Evolutionary conservation across 208 protist species (phyloP).

Genomic region (Angomonas ambiguus): DNA sequence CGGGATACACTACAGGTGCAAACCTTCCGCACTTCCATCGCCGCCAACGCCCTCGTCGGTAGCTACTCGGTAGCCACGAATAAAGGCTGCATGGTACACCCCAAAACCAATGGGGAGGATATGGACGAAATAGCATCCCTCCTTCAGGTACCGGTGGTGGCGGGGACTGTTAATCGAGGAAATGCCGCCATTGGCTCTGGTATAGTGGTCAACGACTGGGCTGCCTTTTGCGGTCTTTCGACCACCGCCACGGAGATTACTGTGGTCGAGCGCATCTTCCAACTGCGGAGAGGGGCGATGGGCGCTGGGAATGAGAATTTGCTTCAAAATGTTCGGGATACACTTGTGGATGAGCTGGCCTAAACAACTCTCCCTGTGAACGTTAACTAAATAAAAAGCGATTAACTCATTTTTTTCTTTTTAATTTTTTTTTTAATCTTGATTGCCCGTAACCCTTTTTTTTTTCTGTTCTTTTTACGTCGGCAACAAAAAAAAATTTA

Average conservation of each 20-base stretch:
- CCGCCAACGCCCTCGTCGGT: constrained; percentile 97
- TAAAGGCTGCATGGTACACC: constrained; percentile 97
- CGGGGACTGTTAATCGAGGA: constrained; percentile 99
- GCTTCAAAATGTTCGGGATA: constrained; percentile 83
- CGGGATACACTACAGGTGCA: constrained; percentile 97
- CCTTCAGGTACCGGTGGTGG: constrained; percentile 98
- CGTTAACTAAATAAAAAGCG: background rate
- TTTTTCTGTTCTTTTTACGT: constrained; percentile 1
- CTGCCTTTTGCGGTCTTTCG: constrained; percentile 97
- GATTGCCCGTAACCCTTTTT: background rate
- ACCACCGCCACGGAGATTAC: constrained; percentile 99
- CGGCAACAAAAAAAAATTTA: background rate
- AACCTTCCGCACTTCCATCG: constrained; percentile 98
- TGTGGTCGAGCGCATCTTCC: constrained; percentile 99
- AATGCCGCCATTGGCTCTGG: constrained; percentile 91
- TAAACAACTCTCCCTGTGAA: constrained; percentile 27
- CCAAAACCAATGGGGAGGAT: constrained; percentile 95
- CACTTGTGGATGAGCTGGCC: constrained; percentile 83
- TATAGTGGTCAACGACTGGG: constrained; percentile 99
- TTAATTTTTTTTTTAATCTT: constrained; percentile 1
- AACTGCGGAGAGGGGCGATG: constrained; percentile 81
- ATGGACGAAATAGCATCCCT: constrained; percentile 98
- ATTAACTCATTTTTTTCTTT: background rate
- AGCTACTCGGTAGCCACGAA: constrained; percentile 98
- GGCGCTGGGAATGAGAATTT: constrained; percentile 60